Evolutionary conservation across 352 stramenopile genomes (phyloP), one percentile per base, ranked within the genome.

Genomic region (Phytophthora megakarya): DNA sequence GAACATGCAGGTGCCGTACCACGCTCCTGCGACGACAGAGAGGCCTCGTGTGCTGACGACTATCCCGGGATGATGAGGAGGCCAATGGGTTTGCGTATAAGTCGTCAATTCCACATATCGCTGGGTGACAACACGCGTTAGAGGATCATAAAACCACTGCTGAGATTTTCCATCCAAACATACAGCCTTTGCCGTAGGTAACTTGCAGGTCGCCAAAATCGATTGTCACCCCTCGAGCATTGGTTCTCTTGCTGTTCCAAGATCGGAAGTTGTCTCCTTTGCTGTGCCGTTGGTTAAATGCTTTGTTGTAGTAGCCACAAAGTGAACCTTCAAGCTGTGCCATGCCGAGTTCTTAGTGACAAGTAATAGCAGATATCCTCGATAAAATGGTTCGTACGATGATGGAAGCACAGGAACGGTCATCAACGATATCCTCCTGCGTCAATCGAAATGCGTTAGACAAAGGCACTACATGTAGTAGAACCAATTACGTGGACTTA

Each of bases 231-330:
- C 77, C 79, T 23, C 69, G 69, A 18, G 50, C 52, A 35, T 73
- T 76, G n/a, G 66, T 65, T 33, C 85, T 80, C 8, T 67, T 67
- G 2, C 63, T 69, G 19, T 90, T 89, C 79, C 79, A 89, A 21
- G 32, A 58, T 3, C 72, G 59, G 51, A 87, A 90, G 22, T 51
- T 67, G 25, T 88, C 75, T 5, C 47, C 26, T 16, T 13, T 23
- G 43, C 75, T 76, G 15, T 47, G 37, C 1, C 82, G 76, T 42
- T 89, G 74, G 9, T 61, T 72, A 60, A 90, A 92, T 2, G 57
- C 33, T 45, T 88, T 86, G 67, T 84, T 92, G 25, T 82, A 73
- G 54, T 90, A 90, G 6, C 82, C 82, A 40, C 82, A 92, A 9
- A 92, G 56, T 16, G 80, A 90, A 2, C 80, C 82, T 61, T 92